A percentile compares a stretch with the other conserved stretches of the same genome.
Conservation (phyloP, 1,284 basidiomycete species). For the Tilletiopsis washingtonensis region DNA sequence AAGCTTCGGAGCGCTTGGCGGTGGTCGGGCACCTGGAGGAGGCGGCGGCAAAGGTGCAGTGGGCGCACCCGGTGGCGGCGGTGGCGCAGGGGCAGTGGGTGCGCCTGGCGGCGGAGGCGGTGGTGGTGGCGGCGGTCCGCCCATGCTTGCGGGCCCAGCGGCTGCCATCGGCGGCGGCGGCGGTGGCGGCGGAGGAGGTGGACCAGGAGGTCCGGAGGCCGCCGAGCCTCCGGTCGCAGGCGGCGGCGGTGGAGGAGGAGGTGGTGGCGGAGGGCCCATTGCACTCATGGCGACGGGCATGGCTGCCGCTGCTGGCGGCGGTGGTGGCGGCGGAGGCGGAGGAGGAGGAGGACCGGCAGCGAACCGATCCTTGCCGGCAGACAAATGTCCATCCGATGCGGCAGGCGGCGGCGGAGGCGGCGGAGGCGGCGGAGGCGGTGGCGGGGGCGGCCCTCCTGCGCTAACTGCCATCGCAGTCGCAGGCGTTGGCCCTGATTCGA, state of each 20-base stretch:
- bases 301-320: slow-evolving; percentile 16
- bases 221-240: no score
- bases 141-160: slow-evolving; percentile 1
- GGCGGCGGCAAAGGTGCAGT: slow-evolving; percentile 3
- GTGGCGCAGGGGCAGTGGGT: slow-evolving; percentile 1
- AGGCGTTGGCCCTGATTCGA: no score
- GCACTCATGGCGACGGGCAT: slow-evolving; percentile 1
- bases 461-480: no score
- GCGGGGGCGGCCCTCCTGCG: no score
- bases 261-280: slow-evolving; percentile 6
- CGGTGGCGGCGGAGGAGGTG: slow-evolving; percentile 18
- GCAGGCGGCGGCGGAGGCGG: no score
- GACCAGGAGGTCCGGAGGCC: slow-evolving; percentile 3
- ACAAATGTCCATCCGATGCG: no score
- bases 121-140: slow-evolving; percentile 6
- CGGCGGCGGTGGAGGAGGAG: no score
- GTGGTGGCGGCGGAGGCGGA: slow-evolving; percentile 47
- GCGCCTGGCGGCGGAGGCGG: neutral
- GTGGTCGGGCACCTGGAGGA: slow-evolving; percentile 8
- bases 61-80: slow-evolving; percentile 12
- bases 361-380: no score
- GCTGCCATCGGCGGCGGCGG: slow-evolving; percentile 23
- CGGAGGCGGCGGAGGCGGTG: slow-evolving; percentile 14
- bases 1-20: slow-evolving; percentile 5
- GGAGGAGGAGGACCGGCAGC: slow-evolving; percentile 7